Conservation (phyloP, 345 rosid species). For the Garcia nutans region DNA sequence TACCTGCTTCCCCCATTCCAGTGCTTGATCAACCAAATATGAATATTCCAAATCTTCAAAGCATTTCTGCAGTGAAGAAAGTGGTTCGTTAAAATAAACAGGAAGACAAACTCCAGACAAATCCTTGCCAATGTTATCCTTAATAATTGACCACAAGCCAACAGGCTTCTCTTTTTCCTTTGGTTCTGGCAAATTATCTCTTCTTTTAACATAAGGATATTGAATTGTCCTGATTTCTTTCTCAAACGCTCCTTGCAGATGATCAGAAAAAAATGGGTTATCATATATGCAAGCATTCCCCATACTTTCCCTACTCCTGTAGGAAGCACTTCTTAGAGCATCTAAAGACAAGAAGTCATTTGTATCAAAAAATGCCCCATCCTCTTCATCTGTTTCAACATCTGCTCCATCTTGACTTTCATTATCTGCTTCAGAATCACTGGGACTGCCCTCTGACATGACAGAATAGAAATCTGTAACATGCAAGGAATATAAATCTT, state of each 20-base stretch:
- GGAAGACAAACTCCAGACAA: conserved; percentile 99
- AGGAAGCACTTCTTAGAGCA: conserved; percentile 86
- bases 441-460: conserved; percentile 89
- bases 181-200: conserved; percentile 91
- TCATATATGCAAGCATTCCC: conserved; percentile 60
- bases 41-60: conserved; percentile 99
- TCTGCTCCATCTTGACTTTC: conserved; percentile 92
- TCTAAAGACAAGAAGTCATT: conserved; percentile 85
- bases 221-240: conserved; percentile 53
- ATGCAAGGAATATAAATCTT: conserved; percentile 13
- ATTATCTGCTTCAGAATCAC: conserved; percentile 84
- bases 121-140: conserved; percentile 97
- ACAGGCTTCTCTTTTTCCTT: conserved; percentile 96
- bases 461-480: conserved; percentile 95
- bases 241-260: conserved; percentile 33
- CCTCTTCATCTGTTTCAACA: conserved; percentile 92
- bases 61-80: conserved; percentile 96
- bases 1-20: conserved; percentile 98
- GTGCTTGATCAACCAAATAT: conserved; percentile 81
- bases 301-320: conserved; percentile 64
- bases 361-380: conserved; percentile 72
- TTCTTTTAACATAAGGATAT: conserved; percentile 80
- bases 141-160: conserved; percentile 97
- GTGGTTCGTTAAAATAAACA: conserved; percentile 95
- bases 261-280: conserved; percentile 58